Percentiles rank a stretch among this genome's conserved stretches.
phyloP scores from a whole-genome alignment of 176 grass and related monocot genomes.

The Secale cereale region DNA sequence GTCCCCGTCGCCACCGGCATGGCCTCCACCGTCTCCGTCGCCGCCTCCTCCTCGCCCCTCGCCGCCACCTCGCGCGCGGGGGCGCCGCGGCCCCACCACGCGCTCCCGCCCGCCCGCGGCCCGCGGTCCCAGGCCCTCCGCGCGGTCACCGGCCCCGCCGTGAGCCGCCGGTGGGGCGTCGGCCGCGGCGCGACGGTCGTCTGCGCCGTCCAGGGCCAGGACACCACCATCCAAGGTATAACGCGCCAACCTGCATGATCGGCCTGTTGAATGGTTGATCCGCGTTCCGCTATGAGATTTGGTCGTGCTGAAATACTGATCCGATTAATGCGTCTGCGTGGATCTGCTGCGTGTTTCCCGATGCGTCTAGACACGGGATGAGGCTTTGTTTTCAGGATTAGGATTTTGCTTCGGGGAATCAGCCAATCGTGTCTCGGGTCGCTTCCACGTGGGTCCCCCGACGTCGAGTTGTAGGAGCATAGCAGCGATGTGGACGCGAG shows the following conservation, averaged over 20 bases:
- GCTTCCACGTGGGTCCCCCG: background rate
- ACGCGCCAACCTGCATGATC: background rate
- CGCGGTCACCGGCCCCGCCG: background rate
- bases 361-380: background rate
- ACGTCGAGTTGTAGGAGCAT: no score
- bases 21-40: conserved; percentile 35
- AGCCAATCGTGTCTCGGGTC: background rate
- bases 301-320: background rate
- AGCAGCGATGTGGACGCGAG: background rate
- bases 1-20: conserved; percentile 23
- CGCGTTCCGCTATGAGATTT: background rate
- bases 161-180: background rate
- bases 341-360: background rate
- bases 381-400: background rate
- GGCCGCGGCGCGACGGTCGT: conserved; percentile 19
- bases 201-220: conserved; percentile 47
- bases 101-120: conserved; percentile 26
- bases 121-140: conserved; percentile 26
- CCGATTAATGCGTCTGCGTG: background rate
- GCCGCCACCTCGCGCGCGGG: background rate
- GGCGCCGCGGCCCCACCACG: background rate
- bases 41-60: conserved; percentile 13
- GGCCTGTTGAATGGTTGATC: background rate
- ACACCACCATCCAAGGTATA: conserved; percentile 54
- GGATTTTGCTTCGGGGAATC: background rate